These are phyloP conservation scores for Salix suchowensis DNA, from an alignment of 345 rosid genomes.

Conservation along the genomic window DNA sequence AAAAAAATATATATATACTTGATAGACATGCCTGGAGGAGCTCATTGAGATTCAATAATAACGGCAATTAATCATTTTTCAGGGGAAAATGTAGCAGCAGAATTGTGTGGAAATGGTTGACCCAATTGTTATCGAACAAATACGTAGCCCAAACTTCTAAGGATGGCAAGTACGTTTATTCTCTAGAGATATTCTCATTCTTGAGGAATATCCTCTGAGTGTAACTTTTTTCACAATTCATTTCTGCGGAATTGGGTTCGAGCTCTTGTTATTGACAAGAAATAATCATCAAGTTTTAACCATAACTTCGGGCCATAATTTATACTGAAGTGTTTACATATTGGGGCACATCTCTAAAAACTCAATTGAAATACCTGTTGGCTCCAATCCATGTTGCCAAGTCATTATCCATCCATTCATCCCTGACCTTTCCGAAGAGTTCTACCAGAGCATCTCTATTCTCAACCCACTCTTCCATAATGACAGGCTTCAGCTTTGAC, in stretches of 20 bases:
- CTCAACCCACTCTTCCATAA: constrained; percentile 82
- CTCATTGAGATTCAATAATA: not conserved
- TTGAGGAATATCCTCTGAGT: not conserved
- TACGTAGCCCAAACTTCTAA: not conserved
- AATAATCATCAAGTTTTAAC: not conserved
- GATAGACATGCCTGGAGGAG: not conserved
- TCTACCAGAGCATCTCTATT: constrained; percentile 56
- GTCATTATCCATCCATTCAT: constrained; percentile 80
- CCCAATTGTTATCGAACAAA: not conserved
- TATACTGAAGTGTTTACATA: not conserved
- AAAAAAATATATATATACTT: not conserved
- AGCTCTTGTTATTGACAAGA: not conserved
- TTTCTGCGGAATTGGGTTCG: not conserved
- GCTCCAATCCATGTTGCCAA: constrained; percentile 84
- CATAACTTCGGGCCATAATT: not conserved
- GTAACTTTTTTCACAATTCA: not conserved
- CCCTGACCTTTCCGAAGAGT: constrained; percentile 84
- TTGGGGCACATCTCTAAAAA: not conserved
- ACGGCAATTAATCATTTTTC: too few relatives aligned
- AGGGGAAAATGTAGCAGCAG: not conserved
- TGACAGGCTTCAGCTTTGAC: constrained; percentile 70
- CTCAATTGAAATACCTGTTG: constrained; percentile 51
- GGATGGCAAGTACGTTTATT: not conserved
- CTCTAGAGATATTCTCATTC: not conserved
- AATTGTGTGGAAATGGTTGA: not conserved